Conservation (phyloP, 805 yeast genomes). For the Candida insectorum region DNA sequence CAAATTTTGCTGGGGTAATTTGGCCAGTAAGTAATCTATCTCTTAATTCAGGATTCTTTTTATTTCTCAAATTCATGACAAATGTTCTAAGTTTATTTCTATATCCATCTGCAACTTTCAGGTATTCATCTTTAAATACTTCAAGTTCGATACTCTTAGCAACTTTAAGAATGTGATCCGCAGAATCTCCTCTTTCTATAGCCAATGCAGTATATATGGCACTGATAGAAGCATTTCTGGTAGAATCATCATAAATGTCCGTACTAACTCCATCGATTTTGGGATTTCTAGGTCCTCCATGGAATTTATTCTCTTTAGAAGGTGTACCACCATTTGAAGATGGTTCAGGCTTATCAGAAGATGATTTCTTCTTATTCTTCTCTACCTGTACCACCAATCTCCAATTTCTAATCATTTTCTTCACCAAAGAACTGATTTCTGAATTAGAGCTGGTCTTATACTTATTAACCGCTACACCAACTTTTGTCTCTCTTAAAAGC, state of each 20-base stretch:
- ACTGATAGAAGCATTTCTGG: constrained; percentile 79
- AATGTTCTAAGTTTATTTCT: constrained; percentile 82
- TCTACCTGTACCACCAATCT: constrained; percentile 79
- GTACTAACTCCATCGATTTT: constrained; percentile 77
- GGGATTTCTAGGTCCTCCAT: constrained; percentile 64
- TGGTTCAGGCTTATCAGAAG: constrained; percentile 1
- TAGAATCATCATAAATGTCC: constrained; percentile 64
- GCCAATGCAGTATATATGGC: constrained; percentile 90
- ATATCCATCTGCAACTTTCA: constrained; percentile 58
- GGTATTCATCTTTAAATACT: constrained; percentile 59
- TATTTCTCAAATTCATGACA: constrained; percentile 83
- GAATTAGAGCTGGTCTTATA: constrained; percentile 63
- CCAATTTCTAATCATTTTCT: constrained; percentile 83
- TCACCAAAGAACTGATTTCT: constrained; percentile 71
- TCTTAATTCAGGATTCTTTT: constrained; percentile 84
- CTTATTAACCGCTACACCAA: constrained; percentile 95
- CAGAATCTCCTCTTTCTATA: constrained; percentile 60
- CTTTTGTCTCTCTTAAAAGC: constrained; percentile 85
- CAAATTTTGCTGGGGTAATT: constrained; percentile 61
- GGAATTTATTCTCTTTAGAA: constrained; percentile 37
- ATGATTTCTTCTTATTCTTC: constrained; percentile 40
- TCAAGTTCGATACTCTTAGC: constrained; percentile 73
- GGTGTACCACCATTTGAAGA: constrained; percentile 12
- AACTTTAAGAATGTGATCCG: constrained; percentile 57
- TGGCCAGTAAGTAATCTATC: constrained; percentile 63